Evolutionary conservation across 805 yeast species (phyloP), one percentile per base, ranked within the genome.

Genomic region (Candida verbasci): DNA sequence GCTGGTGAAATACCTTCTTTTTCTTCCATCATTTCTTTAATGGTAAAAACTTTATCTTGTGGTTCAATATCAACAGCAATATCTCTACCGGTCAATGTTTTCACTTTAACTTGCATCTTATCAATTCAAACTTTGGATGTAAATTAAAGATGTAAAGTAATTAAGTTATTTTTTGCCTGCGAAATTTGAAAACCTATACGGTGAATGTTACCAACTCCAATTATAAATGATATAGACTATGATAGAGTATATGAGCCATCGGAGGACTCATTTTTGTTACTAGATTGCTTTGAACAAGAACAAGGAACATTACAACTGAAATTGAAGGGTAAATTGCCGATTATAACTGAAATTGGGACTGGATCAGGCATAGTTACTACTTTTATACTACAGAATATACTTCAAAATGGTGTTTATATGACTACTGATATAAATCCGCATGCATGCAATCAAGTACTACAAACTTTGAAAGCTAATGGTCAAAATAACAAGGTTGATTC

Each of bases 1-100:
- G 85, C 79, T 9, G 97, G 97, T 2, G 97, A 96, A 38, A 91
- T 91, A 2, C 97, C 98, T 58, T 91, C 97, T 51, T 86, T 86
- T 54, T 91, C 96, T 58, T 93, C 97, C 66, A 91, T 78, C 55
- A 83, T 76, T 56, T 91, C 97, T 61, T 91, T 91, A 61, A 91
- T 79, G 33, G 82, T 76, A 43, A 78, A 73, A 40, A 86, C 72
- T 55, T 71, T 76, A 50, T 82, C 88, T 6, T 70, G 51, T 32
- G 86, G 76, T 47, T 82, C 89, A 26, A 84, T 76, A 47, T 82
- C 87, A 43, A 84, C 76, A 41, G 83, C 77, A 50, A 83, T 83
- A 76, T 81, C 86, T 65, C 87, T 80, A 5, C 94, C 94, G 4
- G 91, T 84, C 40, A 84, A 68, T 20, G 89, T 83, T 79, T 78